Conservation (phyloP, 2,329 filamentous ascomycete genomes). For the Cladosporium sp. region DNA sequence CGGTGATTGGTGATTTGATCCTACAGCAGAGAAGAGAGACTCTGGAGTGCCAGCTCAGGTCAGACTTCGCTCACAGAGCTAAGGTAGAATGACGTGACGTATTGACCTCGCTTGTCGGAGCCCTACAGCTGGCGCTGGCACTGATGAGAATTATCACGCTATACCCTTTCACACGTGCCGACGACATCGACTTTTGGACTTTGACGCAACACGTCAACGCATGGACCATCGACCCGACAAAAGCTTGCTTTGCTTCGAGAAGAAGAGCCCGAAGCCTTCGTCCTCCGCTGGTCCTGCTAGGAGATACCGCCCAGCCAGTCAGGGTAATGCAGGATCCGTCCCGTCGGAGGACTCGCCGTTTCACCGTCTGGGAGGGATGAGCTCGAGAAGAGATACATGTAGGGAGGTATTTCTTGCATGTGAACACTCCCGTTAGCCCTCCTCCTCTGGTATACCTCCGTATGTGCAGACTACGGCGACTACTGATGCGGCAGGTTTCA, state of each 20-base stretch:
- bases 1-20: constrained; percentile 13
- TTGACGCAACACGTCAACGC: neutral
- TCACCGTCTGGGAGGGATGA: neutral
- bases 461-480: neutral
- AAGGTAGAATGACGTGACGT: neutral
- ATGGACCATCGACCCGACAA: neutral
- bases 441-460: neutral
- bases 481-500: neutral
- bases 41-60: neutral
- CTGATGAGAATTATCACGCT: neutral
- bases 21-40: constrained; percentile 9
- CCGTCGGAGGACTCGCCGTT: constrained; percentile 6
- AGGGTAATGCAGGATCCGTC: neutral
- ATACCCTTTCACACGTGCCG: neutral
- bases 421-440: neutral
- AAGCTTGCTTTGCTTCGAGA: constrained; percentile 6
- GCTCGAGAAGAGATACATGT: neutral
- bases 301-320: neutral
- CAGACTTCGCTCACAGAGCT: neutral
- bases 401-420: neutral
- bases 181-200: neutral
- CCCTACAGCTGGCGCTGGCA: neutral
- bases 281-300: neutral
- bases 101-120: neutral
- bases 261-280: neutral